phyloP scores from a whole-genome alignment of 345 rosid species.

The Populus davidiana region DNA sequence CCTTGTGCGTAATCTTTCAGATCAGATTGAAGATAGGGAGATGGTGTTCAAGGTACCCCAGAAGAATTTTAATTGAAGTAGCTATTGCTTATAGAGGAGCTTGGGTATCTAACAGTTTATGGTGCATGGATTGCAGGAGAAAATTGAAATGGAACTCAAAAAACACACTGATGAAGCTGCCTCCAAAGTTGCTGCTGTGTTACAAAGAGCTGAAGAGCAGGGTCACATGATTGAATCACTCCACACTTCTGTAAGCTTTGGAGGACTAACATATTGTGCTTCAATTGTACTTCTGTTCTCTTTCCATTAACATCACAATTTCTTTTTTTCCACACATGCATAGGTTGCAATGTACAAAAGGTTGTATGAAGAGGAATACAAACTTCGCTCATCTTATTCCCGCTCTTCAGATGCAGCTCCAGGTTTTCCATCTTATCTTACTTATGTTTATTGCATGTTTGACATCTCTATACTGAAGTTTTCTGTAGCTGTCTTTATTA shows the following conservation, averaged over 20 bases:
- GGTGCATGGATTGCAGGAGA: constrained; percentile 48
- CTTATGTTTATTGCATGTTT: neutral
- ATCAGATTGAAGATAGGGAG: constrained; percentile 70
- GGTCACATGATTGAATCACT: constrained; percentile 84
- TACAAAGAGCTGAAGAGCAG: constrained; percentile 92
- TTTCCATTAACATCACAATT: too few relatives aligned
- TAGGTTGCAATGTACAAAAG: constrained; percentile 95
- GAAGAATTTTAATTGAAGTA: constrained; percentile 1
- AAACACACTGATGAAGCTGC: constrained; percentile 76
- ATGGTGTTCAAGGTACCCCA: constrained; percentile 69
- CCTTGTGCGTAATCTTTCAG: constrained; percentile 77
- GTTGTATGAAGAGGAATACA: constrained; percentile 88
- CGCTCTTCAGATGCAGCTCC: constrained; percentile 38
- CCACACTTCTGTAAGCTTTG: constrained; percentile 69
- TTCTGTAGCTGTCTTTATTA: neutral
- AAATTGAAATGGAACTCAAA: constrained; percentile 60
- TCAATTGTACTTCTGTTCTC: neutral
- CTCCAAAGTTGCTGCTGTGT: constrained; percentile 70
- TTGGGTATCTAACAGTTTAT: neutral
- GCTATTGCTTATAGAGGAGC: constrained; percentile 10
- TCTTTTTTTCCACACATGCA: neutral
- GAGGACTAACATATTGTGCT: neutral
- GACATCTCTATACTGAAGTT: neutral
- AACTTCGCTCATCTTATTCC: constrained; percentile 46
- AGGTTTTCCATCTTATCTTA: constrained; percentile 46